phyloP scores from a whole-genome alignment of 305 asterid genomes.

The Fraxinus latifolia region DNA sequence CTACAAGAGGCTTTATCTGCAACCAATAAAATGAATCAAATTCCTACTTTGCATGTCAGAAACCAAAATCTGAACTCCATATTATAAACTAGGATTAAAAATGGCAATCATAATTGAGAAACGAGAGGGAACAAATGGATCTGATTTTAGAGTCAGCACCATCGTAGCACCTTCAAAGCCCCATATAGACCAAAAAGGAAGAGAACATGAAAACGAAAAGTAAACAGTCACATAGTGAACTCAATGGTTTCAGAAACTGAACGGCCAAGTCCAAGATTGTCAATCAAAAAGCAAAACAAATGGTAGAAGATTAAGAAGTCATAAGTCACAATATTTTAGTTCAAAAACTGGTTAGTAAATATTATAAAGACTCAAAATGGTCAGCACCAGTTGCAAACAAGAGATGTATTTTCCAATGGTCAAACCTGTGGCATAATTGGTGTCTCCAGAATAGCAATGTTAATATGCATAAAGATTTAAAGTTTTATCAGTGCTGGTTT shows the following conservation, averaged over 20 bases:
- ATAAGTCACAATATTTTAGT: background rate
- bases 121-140: background rate
- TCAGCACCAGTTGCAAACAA: background rate
- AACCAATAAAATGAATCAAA: slow-evolving; percentile 28
- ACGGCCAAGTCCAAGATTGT: background rate
- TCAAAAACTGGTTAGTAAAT: background rate
- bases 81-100: background rate
- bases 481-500: background rate
- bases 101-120: background rate
- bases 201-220: background rate
- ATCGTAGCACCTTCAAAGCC: background rate
- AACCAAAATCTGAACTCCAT: slow-evolving; percentile 1
- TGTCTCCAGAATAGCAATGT: background rate
- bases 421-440: background rate
- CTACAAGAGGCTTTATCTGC: slow-evolving; percentile 89
- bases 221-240: background rate
- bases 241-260: background rate
- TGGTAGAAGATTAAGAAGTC: background rate
- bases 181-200: background rate
- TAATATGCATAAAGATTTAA: background rate
- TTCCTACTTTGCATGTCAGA: background rate
- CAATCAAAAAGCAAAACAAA: background rate
- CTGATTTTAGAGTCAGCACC: background rate
- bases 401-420: background rate
- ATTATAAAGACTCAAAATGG: background rate